Evolutionary conservation across 345 rosid genomes (phyloP).

Genomic region (Euphorbia pulcherrima): DNA sequence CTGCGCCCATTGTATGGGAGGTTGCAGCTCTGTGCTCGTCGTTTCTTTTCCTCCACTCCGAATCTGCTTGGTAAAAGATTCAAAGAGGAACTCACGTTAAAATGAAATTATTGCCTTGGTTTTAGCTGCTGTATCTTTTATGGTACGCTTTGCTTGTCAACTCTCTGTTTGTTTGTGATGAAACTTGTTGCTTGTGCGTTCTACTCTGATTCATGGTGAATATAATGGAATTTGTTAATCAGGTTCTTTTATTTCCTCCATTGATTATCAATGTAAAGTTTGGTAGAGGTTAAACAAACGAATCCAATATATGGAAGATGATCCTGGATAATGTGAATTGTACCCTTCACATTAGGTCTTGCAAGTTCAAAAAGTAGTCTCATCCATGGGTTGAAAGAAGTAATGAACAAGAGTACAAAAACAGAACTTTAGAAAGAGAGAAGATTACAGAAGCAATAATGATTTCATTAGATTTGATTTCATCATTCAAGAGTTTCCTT

Average conservation of each 20-base stretch:
- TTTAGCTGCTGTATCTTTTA: background rate
- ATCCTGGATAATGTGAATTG: background rate
- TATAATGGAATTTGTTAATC: background rate
- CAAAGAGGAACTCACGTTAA: background rate
- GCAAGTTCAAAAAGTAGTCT: background rate
- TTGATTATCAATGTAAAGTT: constrained; percentile 1
- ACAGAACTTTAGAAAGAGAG: too few species aligned
- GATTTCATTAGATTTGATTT: too few species aligned
- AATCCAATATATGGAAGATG: background rate
- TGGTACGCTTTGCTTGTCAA: background rate
- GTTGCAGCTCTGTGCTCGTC: too few species aligned
- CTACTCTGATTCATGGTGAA: too few species aligned
- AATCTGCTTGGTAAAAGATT: background rate
- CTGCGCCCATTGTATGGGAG: too few species aligned
- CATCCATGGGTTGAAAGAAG: background rate
- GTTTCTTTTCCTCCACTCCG: too few species aligned
- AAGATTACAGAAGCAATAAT: too few species aligned
- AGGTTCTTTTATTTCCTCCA: background rate
- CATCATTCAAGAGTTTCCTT: too few species aligned
- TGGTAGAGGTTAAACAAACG: background rate
- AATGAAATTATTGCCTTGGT: background rate
- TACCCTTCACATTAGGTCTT: background rate
- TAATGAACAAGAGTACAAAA: background rate
- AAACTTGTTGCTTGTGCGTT: background rate
- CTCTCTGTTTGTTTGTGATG: background rate